Evolutionary conservation across 352 stramenopile genomes (phyloP).

Genomic region (Pythium guiyangense): DNA sequence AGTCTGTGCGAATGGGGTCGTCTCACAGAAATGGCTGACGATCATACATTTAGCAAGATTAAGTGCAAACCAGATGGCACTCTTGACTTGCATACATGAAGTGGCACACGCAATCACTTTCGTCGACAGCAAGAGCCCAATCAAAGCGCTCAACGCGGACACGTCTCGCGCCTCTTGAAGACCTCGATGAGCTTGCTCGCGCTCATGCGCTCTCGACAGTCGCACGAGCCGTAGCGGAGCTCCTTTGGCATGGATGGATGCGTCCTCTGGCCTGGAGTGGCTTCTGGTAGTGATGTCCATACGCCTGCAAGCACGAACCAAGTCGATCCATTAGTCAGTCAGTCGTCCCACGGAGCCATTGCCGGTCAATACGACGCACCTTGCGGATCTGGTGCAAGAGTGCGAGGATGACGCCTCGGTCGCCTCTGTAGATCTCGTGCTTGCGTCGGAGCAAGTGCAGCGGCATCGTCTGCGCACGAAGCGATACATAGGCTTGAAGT

Average conservation of each 20-base stretch:
- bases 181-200: too few relatives aligned
- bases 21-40: background rate
- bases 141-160: background rate
- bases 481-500: background rate
- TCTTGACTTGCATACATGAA: background rate
- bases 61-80: background rate
- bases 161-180: background rate
- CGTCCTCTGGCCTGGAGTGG: background rate
- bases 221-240: background rate
- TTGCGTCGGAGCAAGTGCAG: slow-evolving; percentile 39
- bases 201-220: background rate
- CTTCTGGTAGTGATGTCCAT: background rate
- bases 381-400: slow-evolving; percentile 46
- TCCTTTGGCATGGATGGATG: background rate
- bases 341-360: background rate
- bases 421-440: slow-evolving; percentile 30
- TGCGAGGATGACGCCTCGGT: slow-evolving; percentile 28
- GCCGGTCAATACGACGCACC: slow-evolving; percentile 4
- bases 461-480: slow-evolving; percentile 36
- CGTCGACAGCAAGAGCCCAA: background rate
- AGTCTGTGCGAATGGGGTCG: background rate
- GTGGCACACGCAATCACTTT: background rate
- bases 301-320: background rate
- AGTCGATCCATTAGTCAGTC: background rate
- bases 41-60: background rate